These are phyloP conservation scores for Talaromyces sp. DNA, from an alignment of 2,329 filamentous ascomycete genomes.

Conservation along the genomic window DNA sequence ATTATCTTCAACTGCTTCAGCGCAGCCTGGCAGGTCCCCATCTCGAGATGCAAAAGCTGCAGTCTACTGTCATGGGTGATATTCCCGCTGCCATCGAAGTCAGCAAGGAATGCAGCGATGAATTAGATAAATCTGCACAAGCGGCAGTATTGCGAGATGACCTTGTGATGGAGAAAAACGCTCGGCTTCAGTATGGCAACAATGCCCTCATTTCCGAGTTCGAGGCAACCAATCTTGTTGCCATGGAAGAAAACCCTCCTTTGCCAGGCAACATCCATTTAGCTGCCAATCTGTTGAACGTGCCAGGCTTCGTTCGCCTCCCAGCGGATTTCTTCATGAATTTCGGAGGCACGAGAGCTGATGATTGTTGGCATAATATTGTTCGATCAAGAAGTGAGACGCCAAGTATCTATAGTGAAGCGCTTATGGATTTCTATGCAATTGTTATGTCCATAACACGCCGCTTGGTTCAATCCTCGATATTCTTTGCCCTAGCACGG, in stretches of 20 bases:
- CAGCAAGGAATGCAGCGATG: constrained; percentile 63
- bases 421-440: constrained; percentile 74
- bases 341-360: constrained; percentile 53
- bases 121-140: constrained; percentile 70
- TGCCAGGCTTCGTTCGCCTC: constrained; percentile 64
- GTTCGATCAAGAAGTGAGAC: constrained; percentile 55
- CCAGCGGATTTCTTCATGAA: constrained; percentile 78
- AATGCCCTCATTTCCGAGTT: constrained; percentile 65
- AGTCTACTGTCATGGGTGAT: constrained; percentile 55
- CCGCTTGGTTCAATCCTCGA: constrained; percentile 67
- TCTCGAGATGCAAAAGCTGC: constrained; percentile 33
- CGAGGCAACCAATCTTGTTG: constrained; percentile 34
- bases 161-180: constrained; percentile 60
- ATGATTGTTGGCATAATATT: constrained; percentile 67
- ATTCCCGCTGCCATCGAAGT: constrained; percentile 75
- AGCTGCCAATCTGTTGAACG: constrained; percentile 61
- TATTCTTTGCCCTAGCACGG: constrained; percentile 72
- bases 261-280: constrained; percentile 45
- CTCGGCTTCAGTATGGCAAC: constrained; percentile 63
- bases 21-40: constrained; percentile 50
- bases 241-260: constrained; percentile 28
- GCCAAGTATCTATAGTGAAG: constrained; percentile 73
- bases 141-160: constrained; percentile 67
- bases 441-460: constrained; percentile 69
- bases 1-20: constrained; percentile 68